A percentile compares a stretch with the other conserved stretches of the same genome.
Conservation (phyloP, 1,284 basidiomycete species). For the Wolfiporia cocos region DNA sequence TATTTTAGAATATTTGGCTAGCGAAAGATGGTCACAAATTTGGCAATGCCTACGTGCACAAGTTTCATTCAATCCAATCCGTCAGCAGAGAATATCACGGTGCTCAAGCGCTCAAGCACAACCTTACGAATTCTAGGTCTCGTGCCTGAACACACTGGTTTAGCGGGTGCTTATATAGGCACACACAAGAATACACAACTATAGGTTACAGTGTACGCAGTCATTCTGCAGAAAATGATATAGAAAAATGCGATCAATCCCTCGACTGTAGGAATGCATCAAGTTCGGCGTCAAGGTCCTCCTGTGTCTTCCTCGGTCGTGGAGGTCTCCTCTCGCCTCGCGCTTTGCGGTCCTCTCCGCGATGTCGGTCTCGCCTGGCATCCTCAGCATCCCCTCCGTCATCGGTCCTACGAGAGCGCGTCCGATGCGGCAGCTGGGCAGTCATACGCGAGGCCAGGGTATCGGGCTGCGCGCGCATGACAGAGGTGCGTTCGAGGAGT, state of each 20-base stretch:
- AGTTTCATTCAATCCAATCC: too few relatives aligned
- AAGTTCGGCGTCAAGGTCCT: slow-evolving; percentile 72
- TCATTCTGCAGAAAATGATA: too few relatives aligned
- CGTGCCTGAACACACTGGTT: too few relatives aligned
- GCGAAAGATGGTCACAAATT: too few relatives aligned
- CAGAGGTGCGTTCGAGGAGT: slow-evolving; percentile 49
- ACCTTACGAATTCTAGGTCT: too few relatives aligned
- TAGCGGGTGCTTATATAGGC: too few relatives aligned
- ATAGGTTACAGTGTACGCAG: too few relatives aligned
- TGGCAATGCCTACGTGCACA: too few relatives aligned
- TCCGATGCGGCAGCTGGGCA: slow-evolving; percentile 35
- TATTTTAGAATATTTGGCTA: too few relatives aligned
- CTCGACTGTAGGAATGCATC: slow-evolving; percentile 62
- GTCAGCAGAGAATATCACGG: too few relatives aligned
- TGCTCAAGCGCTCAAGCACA: too few relatives aligned
- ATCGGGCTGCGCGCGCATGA: slow-evolving; percentile 26
- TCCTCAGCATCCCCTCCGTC: slow-evolving; percentile 11
- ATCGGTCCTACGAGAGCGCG: slow-evolving; percentile 20
- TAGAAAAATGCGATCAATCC: slow-evolving; percentile 13
- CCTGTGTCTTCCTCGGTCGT: slow-evolving; percentile 48
- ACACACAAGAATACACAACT: too few relatives aligned
- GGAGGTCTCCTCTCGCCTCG: slow-evolving; percentile 23
- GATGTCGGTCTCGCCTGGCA: slow-evolving; percentile 8
- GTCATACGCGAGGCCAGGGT: slow-evolving; percentile 38
- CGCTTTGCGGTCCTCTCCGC: not conserved